Evolutionary conservation across 768 basidiomycete species (phyloP), one percentile per base, ranked within the genome.

Genomic region (Amanita molliuscula): DNA sequence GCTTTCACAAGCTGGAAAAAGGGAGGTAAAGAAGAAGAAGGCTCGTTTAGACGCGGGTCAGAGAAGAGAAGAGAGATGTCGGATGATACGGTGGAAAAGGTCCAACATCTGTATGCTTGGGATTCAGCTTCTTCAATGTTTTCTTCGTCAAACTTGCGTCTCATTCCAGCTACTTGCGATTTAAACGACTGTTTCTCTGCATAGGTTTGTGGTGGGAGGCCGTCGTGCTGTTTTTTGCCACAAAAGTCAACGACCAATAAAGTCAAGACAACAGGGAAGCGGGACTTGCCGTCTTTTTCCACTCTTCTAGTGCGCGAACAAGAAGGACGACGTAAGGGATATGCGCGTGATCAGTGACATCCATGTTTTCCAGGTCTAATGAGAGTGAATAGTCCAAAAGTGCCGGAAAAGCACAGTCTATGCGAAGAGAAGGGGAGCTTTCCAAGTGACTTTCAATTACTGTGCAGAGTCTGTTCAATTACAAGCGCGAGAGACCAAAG

Each of bases 91-190:
- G 61, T 62, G 3, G 75, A 73, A 8, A 65, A 58, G 7, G 78
- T 78, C 82, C 82, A 93, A 48, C 78, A 78, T 23, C 88, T 81
- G 63, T 88, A 94, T 0, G 87, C 89, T 61, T 96, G 88, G 6
- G 84, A 74, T 59, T 86, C 78, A 2, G 94, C 95, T 65, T 98
- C 95, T 53, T 96, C 95, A 61, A 93, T 93, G 67, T 98, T 99
- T 71, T 99, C 96, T 61, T 98, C 92, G 61, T 99, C 96, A 0
- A 67, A 57, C 58, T 90, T 91, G 51, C 76, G 61, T 58, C 82
- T 81, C 72, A 83, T 77, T 1, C 68, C 67, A n/a, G 71, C 65
- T 38, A 98, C 67, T 2, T 48, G 49, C 29, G 75, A 67, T 60
- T 93, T 92, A 74, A 97, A 95, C 25, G 75, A 80, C 53, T 83